These are phyloP conservation scores for Platismatia glauca DNA, from an alignment of 495 filamentous ascomycete genomes.

Conservation along the genomic window DNA sequence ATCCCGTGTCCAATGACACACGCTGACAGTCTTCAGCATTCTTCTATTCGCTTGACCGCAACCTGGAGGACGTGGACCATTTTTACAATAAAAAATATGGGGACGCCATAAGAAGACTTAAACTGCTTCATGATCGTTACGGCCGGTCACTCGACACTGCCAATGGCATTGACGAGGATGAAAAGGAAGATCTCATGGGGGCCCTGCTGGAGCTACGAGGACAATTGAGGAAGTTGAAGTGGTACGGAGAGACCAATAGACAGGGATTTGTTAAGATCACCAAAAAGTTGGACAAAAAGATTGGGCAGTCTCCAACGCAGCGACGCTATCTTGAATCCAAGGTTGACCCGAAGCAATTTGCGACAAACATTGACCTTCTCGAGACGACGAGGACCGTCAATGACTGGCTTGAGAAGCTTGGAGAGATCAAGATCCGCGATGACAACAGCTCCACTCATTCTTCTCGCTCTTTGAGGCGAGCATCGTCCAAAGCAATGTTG, in stretches of 20 bases:
- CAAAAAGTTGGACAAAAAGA: conserved; percentile 93
- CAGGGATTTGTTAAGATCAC: conserved; percentile 95
- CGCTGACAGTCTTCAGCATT: conserved; percentile 54
- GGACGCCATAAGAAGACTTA: conserved; percentile 72
- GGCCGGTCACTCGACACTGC: conserved; percentile 46
- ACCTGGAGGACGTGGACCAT: conserved; percentile 86
- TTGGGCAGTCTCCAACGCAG: conserved; percentile 61
- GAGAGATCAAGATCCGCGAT: conserved; percentile 59
- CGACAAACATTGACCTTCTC: conserved; percentile 58
- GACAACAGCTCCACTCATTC: conserved; percentile 66
- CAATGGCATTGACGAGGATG: conserved; percentile 57
- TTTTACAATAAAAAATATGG: conserved; percentile 94
- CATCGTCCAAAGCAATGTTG: conserved; percentile 60
- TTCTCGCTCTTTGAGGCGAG: conserved; percentile 58
- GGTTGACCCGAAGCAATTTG: conserved; percentile 77
- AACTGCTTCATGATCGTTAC: conserved; percentile 77
- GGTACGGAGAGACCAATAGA: conserved; percentile 96
- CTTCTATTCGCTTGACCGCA: conserved; percentile 88
- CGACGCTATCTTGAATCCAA: conserved; percentile 76
- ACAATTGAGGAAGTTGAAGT: conserved; percentile 82
- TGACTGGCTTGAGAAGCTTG: conserved; percentile 76
- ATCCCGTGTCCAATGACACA: conserved; percentile 14
- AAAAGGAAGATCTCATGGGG: conserved; percentile 79
- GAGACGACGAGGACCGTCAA: conserved; percentile 71
- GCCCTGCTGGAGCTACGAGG: conserved; percentile 80